Evolutionary conservation across 2,329 filamentous ascomycete genomes (phyloP).

Genomic region (Aspergillus versicolor): DNA sequence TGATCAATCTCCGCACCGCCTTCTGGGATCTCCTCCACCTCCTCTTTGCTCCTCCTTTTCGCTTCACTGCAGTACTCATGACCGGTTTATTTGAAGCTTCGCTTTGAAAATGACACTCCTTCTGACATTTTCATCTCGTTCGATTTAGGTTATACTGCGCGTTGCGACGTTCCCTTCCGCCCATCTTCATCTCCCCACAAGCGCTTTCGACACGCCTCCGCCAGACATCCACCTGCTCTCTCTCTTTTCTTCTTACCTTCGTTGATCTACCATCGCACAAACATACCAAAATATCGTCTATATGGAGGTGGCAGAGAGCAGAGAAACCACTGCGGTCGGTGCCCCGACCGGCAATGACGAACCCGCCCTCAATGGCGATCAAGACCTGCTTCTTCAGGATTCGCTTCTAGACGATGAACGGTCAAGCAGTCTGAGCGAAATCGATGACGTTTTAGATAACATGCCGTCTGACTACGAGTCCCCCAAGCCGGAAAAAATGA

Average conservation of each 20-base stretch:
- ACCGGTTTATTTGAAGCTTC: not conserved
- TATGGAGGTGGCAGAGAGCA: slow-evolving; percentile 44
- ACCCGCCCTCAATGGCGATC: slow-evolving; percentile 37
- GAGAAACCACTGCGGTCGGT: slow-evolving; percentile 35
- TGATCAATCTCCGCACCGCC: slow-evolving; percentile 44
- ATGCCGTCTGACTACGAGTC: slow-evolving; percentile 56
- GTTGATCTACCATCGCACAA: slow-evolving; percentile 4
- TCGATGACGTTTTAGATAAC: slow-evolving; percentile 75
- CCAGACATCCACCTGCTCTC: slow-evolving; percentile 1
- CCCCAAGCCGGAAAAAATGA: slow-evolving; percentile 52
- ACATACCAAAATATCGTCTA: slow-evolving; percentile 8
- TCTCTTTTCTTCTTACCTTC: not conserved
- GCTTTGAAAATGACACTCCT: slow-evolving; percentile 7
- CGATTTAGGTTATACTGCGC: slow-evolving; percentile 19
- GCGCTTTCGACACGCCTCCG: slow-evolving; percentile 19
- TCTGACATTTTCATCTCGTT: slow-evolving; percentile 25
- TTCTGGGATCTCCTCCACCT: slow-evolving; percentile 26
- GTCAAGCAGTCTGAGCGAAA: slow-evolving; percentile 90
- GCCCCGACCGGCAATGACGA: slow-evolving; percentile 33
- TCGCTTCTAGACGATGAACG: slow-evolving; percentile 62
- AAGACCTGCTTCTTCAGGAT: slow-evolving; percentile 41
- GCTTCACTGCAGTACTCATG: not conserved
- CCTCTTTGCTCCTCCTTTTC: slow-evolving; percentile 12
- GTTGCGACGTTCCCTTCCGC: slow-evolving; percentile 17
- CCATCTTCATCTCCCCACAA: slow-evolving; percentile 16